Conservation (phyloP, 1,284 basidiomycete genomes). For the Moniliella sp. region DNA sequence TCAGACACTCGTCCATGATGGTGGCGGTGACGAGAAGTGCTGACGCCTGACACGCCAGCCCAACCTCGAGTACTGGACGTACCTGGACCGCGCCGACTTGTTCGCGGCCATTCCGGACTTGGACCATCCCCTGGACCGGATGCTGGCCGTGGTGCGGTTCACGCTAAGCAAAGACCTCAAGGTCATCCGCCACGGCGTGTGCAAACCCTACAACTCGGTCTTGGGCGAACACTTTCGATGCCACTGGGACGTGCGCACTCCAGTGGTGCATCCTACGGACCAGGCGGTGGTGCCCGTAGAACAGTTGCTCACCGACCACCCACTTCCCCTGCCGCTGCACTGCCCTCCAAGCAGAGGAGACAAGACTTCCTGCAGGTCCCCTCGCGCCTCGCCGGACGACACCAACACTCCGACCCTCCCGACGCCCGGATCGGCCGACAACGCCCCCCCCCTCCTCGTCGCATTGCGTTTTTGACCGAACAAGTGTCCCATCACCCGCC, state of each 20-base stretch:
- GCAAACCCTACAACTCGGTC: slow-evolving; percentile 2
- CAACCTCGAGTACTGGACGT: neutral
- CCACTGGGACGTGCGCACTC: slow-evolving; percentile 1
- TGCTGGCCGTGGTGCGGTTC: slow-evolving; percentile 2
- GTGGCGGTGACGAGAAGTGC: neutral
- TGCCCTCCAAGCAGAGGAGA: neutral
- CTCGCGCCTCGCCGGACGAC: too few species aligned
- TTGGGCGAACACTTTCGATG: slow-evolving; percentile 2
- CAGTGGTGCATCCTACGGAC: neutral
- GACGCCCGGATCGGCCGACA: too few species aligned
- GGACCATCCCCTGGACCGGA: slow-evolving; percentile 1
- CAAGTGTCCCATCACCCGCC: slow-evolving; percentile 88
- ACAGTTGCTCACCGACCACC: neutral
- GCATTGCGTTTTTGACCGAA: slow-evolving; percentile 36
- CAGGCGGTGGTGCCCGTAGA: neutral
- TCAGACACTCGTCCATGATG: neutral
- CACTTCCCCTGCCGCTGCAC: neutral
- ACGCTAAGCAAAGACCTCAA: slow-evolving; percentile 1
- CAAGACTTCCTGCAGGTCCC: too few species aligned
- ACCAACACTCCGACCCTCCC: too few species aligned
- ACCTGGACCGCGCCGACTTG: slow-evolving; percentile 1
- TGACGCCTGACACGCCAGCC: too few species aligned
- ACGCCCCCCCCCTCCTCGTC: too few species aligned
- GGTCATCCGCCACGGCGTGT: neutral
- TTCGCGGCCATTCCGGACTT: slow-evolving; percentile 1